Percentiles rank a stretch among this genome's conserved stretches.
These are phyloP conservation scores for Mucor mucedo DNA, from an alignment of 371 early-diverging fungal species.

Conservation along the genomic window DNA sequence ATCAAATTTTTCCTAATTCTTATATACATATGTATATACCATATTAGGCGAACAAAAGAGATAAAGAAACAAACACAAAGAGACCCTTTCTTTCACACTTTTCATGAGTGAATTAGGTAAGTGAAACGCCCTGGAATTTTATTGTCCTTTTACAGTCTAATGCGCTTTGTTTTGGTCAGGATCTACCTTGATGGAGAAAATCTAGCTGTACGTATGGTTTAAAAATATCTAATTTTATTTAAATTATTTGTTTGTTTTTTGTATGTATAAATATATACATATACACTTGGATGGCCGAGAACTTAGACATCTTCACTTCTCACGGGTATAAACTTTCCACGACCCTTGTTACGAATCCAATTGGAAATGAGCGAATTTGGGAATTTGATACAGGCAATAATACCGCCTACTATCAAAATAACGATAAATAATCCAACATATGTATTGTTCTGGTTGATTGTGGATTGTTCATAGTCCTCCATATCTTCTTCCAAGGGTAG, in stretches of 20 bases:
- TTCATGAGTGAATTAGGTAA: conserved; percentile 8
- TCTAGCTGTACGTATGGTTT: not conserved
- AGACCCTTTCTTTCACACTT: conserved; percentile 1
- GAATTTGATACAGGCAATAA: conserved; percentile 20
- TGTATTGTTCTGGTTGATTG: not conserved
- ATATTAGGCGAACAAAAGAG: conserved; percentile 35
- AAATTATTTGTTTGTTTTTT: not conserved
- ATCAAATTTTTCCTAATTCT: not conserved
- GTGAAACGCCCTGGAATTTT: not conserved
- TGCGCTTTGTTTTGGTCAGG: too few species aligned
- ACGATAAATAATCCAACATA: conserved; percentile 15
- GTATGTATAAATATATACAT: not conserved
- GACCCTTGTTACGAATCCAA: conserved; percentile 2
- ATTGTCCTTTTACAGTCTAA: too few species aligned
- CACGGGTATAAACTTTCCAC: conserved; percentile 22
- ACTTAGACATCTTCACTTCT: conserved; percentile 20
- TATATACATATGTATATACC: conserved; percentile 11
- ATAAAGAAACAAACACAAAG: conserved; percentile 14
- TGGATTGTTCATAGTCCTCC: not conserved
- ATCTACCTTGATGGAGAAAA: too few species aligned
- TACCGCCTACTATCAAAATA: conserved; percentile 4
- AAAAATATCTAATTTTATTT: too few species aligned
- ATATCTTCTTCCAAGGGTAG: conserved; percentile 27
- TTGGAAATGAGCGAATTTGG: conserved; percentile 2
- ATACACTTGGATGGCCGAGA: not conserved